phyloP scores from a whole-genome alignment of 1,284 basidiomycete species.

The Cutaneotrichosporon sp. region DNA sequence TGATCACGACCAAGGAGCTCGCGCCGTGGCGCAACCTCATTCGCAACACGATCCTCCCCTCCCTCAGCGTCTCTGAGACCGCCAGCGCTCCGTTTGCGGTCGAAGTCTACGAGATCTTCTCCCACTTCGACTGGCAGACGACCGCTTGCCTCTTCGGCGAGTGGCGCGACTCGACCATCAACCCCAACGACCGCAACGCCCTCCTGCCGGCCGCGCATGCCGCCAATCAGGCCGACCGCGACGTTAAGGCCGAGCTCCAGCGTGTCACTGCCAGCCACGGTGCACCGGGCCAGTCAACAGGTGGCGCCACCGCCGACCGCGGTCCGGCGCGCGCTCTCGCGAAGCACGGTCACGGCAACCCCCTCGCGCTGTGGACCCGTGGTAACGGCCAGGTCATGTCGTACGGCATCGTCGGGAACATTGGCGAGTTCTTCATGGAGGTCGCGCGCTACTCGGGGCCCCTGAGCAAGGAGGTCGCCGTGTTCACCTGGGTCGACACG shows the following conservation, averaged over 20 bases:
- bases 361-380: slow-evolving; percentile 85
- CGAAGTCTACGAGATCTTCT: slow-evolving; percentile 84
- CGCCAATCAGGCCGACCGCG: slow-evolving; percentile 52
- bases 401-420: slow-evolving; percentile 94
- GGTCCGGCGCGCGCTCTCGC: slow-evolving; percentile 77
- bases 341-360: slow-evolving; percentile 91
- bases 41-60: slow-evolving; percentile 80
- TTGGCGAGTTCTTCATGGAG: slow-evolving; percentile 87
- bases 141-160: slow-evolving; percentile 94
- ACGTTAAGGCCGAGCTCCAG: slow-evolving; percentile 56
- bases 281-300: slow-evolving; percentile 20
- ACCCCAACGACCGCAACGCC: slow-evolving; percentile 33
- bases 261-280: slow-evolving; percentile 48
- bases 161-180: slow-evolving; percentile 74
- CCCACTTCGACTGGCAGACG: slow-evolving; percentile 71
- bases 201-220: slow-evolving; percentile 43
- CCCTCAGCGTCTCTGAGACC: slow-evolving; percentile 78
- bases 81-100: slow-evolving; percentile 77
- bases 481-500: slow-evolving; percentile 85
- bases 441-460: slow-evolving; percentile 85
- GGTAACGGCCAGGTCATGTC: slow-evolving; percentile 94
- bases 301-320: slow-evolving; percentile 29
- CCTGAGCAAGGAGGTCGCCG: slow-evolving; percentile 91
- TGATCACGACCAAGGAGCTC: slow-evolving; percentile 43
- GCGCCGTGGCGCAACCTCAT: slow-evolving; percentile 74